These are phyloP conservation scores for Yamadazyma tumulicola DNA, from an alignment of 805 yeast species.

Conservation along the genomic window DNA sequence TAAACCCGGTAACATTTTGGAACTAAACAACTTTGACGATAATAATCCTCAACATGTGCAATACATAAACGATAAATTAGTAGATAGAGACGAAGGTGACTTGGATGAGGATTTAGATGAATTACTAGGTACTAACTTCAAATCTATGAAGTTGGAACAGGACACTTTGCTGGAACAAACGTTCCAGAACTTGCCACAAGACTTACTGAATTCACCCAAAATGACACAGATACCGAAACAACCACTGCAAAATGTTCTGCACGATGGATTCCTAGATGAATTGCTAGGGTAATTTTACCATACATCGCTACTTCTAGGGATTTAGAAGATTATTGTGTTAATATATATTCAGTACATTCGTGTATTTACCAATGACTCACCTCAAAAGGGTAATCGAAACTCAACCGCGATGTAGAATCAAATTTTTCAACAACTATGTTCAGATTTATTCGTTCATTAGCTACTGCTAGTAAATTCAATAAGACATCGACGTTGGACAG, in stretches of 20 bases:
- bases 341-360: constrained; percentile 1
- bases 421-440: constrained; percentile 8
- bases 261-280: too few relatives aligned
- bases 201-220: too few relatives aligned
- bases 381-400: constrained; percentile 7
- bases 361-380: constrained; percentile 6
- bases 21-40: constrained; percentile 30
- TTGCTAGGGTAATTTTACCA: too few relatives aligned
- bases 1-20: constrained; percentile 21
- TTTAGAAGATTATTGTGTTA: constrained; percentile 1
- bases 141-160: neutral
- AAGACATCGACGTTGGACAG: constrained; percentile 53
- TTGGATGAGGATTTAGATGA: constrained; percentile 19
- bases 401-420: constrained; percentile 31
- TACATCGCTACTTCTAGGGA: too few relatives aligned
- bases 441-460: constrained; percentile 15
- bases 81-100: constrained; percentile 1
- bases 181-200: too few relatives aligned
- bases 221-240: too few relatives aligned
- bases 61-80: constrained; percentile 21
- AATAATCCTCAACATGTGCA: constrained; percentile 22
- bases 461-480: constrained; percentile 34
- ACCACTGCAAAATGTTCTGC: too few relatives aligned
- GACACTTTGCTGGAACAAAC: too few relatives aligned
- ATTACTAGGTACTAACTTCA: constrained; percentile 14